These are phyloP conservation scores for Euphrasia confusa DNA, from an alignment of 257 asterid genomes.

Conservation along the genomic window DNA sequence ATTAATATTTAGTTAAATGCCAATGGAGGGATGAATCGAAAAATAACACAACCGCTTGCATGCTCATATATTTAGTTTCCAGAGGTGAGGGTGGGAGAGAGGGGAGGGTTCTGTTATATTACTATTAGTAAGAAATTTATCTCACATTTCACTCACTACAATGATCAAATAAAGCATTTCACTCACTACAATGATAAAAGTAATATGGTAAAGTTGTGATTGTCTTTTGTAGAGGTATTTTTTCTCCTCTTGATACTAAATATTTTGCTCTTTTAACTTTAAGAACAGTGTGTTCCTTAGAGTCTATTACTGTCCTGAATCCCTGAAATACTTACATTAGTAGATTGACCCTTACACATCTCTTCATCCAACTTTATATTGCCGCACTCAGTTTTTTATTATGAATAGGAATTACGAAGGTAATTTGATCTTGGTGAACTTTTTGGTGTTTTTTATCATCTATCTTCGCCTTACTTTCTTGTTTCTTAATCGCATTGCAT, in stretches of 20 bases:
- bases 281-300: not conserved
- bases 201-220: not conserved
- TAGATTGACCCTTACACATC: conserved; percentile 1
- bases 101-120: no score
- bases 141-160: not conserved
- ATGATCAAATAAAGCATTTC: not conserved
- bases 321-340: not conserved
- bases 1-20: not conserved
- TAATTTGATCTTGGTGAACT: conserved; percentile 17
- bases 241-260: not conserved
- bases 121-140: not conserved
- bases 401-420: not conserved
- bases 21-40: not conserved
- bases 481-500: conserved; percentile 6
- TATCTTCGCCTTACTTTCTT: not conserved
- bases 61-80: no score
- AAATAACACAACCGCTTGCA: not conserved
- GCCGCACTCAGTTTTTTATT: conserved; percentile 9
- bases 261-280: not conserved
- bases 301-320: not conserved
- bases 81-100: no score
- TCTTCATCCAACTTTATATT: conserved; percentile 4
- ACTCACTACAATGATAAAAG: not conserved
- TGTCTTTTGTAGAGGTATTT: conserved; percentile 4
- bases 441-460: conserved; percentile 14